These are phyloP conservation scores for Daedalea quercina DNA, from an alignment of 768 basidiomycete species.

Conservation along the genomic window DNA sequence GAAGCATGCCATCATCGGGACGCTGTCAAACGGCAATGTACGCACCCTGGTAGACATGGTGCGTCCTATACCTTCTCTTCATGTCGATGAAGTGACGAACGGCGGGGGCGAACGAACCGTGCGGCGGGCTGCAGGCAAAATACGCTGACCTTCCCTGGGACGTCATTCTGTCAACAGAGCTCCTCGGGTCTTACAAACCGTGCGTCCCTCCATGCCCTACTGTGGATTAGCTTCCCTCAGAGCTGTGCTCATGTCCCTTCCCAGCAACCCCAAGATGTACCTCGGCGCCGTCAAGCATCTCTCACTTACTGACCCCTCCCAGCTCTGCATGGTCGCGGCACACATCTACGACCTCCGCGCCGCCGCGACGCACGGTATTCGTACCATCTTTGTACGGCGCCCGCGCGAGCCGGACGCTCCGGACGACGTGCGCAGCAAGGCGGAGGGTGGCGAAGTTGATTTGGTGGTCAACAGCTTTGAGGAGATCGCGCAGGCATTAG, in stretches of 20 bases:
- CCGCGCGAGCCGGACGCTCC: slow-evolving; percentile 41
- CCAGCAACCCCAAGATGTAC: slow-evolving; percentile 49
- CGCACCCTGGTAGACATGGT: slow-evolving; percentile 58
- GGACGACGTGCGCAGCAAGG: slow-evolving; percentile 30
- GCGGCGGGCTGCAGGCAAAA: slow-evolving; percentile 41
- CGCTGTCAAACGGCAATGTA: slow-evolving; percentile 61
- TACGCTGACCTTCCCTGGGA: slow-evolving; percentile 60
- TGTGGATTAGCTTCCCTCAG: neutral
- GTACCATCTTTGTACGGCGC: slow-evolving; percentile 49
- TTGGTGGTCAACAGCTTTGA: slow-evolving; percentile 43
- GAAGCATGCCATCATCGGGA: slow-evolving; percentile 41
- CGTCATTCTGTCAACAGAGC: slow-evolving; percentile 49
- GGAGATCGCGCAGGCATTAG: slow-evolving; percentile 35
- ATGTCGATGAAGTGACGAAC: no score
- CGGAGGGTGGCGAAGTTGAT: slow-evolving; percentile 57
- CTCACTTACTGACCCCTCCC: slow-evolving; percentile 36
- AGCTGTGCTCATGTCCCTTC: neutral
- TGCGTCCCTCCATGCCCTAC: slow-evolving; percentile 24
- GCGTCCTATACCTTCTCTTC: neutral
- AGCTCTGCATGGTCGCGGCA: slow-evolving; percentile 59
- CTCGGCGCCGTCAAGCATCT: slow-evolving; percentile 43
- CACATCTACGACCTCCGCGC: slow-evolving; percentile 52
- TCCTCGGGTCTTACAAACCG: slow-evolving; percentile 64
- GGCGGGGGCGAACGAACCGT: no score
- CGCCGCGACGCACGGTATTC: slow-evolving; percentile 37